Evolutionary conservation across 192 early-diverging fungal genomes (phyloP).

Genomic region (Nowakowskiella sp.): DNA sequence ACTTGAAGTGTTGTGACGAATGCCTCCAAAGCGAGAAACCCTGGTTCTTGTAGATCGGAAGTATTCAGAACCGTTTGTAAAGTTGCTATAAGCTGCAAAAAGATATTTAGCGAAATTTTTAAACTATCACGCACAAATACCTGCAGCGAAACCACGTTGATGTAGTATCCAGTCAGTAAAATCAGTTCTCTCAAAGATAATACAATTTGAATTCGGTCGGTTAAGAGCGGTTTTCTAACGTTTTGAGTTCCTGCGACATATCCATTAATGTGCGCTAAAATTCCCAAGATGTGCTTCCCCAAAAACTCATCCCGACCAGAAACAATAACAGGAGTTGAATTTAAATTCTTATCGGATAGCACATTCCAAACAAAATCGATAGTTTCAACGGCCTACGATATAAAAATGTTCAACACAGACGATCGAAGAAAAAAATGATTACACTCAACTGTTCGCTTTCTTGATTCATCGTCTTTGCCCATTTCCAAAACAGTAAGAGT

Average conservation of each 20-base stretch:
- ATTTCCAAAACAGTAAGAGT: too few relatives aligned
- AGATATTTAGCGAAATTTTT: background rate
- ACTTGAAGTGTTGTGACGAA: conserved; percentile 22
- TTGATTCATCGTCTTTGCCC: too few relatives aligned
- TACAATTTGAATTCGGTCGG: conserved; percentile 18
- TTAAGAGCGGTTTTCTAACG: too few relatives aligned
- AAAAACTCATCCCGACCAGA: too few relatives aligned
- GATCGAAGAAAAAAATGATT: too few relatives aligned
- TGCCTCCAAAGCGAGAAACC: conserved; percentile 17
- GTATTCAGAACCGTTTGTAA: conserved; percentile 33
- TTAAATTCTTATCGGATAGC: too few relatives aligned
- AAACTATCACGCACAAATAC: conserved; percentile 9
- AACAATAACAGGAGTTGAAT: too few relatives aligned
- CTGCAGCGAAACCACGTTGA: conserved; percentile 26
- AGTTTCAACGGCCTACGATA: too few relatives aligned
- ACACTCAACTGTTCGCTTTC: too few relatives aligned
- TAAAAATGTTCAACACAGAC: too few relatives aligned
- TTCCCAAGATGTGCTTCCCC: conserved; percentile 21
- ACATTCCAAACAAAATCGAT: too few relatives aligned
- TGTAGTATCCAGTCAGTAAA: conserved; percentile 15
- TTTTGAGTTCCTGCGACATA: conserved; percentile 15
- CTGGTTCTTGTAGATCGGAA: background rate
- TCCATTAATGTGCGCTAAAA: conserved; percentile 27
- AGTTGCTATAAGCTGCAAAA: conserved; percentile 26
- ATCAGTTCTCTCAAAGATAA: conserved; percentile 23